These are phyloP conservation scores for Blastobotrys elegans DNA, from an alignment of 1,139 yeast genomes.

Conservation along the genomic window DNA sequence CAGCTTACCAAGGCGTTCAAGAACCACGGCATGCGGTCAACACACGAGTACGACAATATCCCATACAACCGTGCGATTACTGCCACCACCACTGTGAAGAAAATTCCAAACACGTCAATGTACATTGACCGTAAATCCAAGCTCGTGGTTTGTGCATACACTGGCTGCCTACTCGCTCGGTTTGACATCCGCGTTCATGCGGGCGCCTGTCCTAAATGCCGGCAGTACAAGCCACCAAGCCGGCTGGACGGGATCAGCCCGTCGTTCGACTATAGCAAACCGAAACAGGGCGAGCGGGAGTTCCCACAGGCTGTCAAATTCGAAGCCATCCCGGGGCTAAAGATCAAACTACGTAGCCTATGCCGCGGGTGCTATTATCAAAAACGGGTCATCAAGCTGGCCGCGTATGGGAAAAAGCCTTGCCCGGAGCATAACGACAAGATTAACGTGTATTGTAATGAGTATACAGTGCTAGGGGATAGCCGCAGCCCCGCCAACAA, in stretches of 20 bases:
- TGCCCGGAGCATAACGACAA: background rate
- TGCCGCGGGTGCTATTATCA: conserved; percentile 2
- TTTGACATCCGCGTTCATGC: conserved; percentile 2
- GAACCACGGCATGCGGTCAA: background rate
- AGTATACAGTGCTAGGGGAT: conserved; percentile 10
- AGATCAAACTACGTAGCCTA: background rate
- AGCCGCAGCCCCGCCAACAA: background rate
- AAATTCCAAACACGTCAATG: conserved; percentile 8
- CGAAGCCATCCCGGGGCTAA: conserved; percentile 5
- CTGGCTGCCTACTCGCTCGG: conserved; percentile 7
- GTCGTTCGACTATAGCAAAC: background rate
- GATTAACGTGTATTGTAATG: conserved; percentile 6
- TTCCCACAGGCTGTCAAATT: background rate
- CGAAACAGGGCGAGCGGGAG: background rate
- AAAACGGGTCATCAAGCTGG: background rate
- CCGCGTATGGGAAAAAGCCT: conserved; percentile 1
- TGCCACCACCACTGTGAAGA: background rate
- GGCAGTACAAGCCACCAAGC: background rate
- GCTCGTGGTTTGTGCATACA: conserved; percentile 7
- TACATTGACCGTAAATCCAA: background rate
- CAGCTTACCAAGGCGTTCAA: background rate
- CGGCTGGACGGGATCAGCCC: background rate
- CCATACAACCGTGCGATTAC: background rate
- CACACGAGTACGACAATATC: background rate
- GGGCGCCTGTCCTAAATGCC: conserved; percentile 3